Evolutionary conservation across 768 basidiomycete genomes (phyloP), one percentile per base, ranked within the genome.

Genomic region (Mycena chlorophos): DNA sequence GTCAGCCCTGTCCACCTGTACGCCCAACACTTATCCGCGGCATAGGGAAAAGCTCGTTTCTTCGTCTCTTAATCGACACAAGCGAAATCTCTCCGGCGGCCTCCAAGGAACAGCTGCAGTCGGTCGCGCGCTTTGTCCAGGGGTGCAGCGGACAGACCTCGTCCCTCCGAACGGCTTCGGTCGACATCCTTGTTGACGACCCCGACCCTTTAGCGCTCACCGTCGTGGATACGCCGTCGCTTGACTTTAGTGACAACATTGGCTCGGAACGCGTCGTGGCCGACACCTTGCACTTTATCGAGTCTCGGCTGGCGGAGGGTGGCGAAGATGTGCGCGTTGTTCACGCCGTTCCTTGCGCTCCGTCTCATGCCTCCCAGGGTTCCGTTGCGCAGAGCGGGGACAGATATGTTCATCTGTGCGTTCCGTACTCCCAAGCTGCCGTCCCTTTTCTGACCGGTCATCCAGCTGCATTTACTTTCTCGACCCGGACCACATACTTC

Each of bases 51-150:
- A 91, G 90, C 22, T 87, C 89, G 57, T 89, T 94, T 67, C 86
- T 92, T 67, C 84, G 89, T 54, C 87, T 92, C 65, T 79, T 94
- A 61, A 82, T 92, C 70, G 89, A 91, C 77, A 90, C 91, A 61
- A 81, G 81, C 75, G 75, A 81, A 68, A 76, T 92, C 65, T 81
- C 88, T 14, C 73, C 79, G 37, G 68, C 75, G 20, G 81, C 84
- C 51, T 77, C 82, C 46, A 85, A 84, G 66, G 89, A 89, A 66
- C 89, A 93, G 76, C 83, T 89, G 62, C 81, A 83, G 50, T 85
- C 84, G 66, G 84, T 90, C 68, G 89, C 89, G 62, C 88, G 86
- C 73, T 91, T 92, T 71, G 86, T 89, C 17, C 88, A 89, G 66
- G 86, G 85, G 50, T 87, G 73, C 74, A 82, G 77, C 61, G 80